These are phyloP conservation scores for Pneumocystis canis DNA, from an alignment of 1,139 yeast species.

Conservation along the genomic window DNA sequence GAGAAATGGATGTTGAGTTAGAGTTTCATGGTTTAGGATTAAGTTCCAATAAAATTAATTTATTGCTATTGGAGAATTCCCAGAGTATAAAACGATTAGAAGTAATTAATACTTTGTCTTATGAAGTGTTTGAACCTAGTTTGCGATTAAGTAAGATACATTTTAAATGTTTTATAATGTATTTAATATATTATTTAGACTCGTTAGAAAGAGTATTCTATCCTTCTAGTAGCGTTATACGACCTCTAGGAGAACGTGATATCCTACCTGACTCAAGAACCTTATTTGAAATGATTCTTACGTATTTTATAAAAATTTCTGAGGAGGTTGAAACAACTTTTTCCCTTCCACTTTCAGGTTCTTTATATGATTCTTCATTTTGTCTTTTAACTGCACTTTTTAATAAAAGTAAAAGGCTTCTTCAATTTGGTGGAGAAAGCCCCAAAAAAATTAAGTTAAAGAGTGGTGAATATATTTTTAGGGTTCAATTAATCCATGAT, in stretches of 20 bases:
- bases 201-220: conserved; percentile 3
- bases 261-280: conserved; percentile 9
- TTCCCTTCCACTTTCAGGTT: conserved; percentile 8
- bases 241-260: conserved; percentile 12
- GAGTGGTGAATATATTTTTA: conserved; percentile 7
- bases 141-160: conserved; percentile 5
- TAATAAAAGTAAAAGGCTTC: conserved; percentile 10
- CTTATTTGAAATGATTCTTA: conserved; percentile 9
- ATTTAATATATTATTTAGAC: background rate
- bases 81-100: conserved; percentile 8
- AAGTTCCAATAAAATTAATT: conserved; percentile 2
- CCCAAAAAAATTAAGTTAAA: conserved; percentile 8
- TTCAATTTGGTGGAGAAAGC: conserved; percentile 10
- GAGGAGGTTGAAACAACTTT: conserved; percentile 7
- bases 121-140: conserved; percentile 10
- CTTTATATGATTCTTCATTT: conserved; percentile 12
- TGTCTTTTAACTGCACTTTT: conserved; percentile 8
- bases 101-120: conserved; percentile 4
- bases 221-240: conserved; percentile 6
- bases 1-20: conserved; percentile 7
- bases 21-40: conserved; percentile 12
- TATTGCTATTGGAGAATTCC: conserved; percentile 2
- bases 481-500: conserved; percentile 9
- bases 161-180: background rate
- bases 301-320: conserved; percentile 7